A percentile compares a stretch with the other conserved stretches of the same genome.
phyloP scores from a whole-genome alignment of 306 rosid species.

The Pterocarpus macrocarpus region DNA sequence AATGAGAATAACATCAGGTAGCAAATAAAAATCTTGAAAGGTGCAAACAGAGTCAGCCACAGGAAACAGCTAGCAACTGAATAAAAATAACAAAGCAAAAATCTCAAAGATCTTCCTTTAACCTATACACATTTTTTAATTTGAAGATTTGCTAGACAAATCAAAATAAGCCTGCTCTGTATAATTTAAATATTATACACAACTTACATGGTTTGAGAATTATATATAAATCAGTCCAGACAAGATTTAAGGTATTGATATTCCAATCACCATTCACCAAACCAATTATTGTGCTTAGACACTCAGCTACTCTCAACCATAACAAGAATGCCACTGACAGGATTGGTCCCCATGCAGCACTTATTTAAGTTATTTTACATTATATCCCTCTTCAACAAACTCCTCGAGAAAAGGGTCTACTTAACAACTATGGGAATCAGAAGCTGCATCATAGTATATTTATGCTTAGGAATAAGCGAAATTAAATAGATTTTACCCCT shows the following conservation, averaged over 20 bases:
- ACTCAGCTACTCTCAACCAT: constrained; percentile 37
- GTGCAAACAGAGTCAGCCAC: background rate
- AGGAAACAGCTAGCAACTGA: background rate
- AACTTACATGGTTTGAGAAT: background rate
- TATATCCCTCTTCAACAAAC: constrained; percentile 44
- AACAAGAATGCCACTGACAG: constrained; percentile 32
- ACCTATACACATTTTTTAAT: background rate
- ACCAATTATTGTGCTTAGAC: constrained; percentile 47
- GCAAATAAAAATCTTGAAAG: background rate
- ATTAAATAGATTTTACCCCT: too few species aligned
- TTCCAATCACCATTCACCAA: background rate
- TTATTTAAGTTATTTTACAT: background rate
- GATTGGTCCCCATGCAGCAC: constrained; percentile 26
- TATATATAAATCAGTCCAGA: background rate
- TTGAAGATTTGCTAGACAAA: background rate
- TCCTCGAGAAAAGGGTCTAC: background rate
- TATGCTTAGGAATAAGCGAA: too few species aligned
- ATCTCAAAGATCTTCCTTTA: background rate
- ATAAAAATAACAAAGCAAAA: background rate
- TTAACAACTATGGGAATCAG: background rate
- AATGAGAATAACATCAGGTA: background rate
- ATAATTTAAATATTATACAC: background rate
- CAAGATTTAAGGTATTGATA: background rate
- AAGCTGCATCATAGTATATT: too few species aligned
- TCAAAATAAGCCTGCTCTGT: background rate